These are phyloP conservation scores for Balamuthia mandrillaris DNA, from an alignment of 208 protist genomes.

Conservation along the genomic window DNA sequence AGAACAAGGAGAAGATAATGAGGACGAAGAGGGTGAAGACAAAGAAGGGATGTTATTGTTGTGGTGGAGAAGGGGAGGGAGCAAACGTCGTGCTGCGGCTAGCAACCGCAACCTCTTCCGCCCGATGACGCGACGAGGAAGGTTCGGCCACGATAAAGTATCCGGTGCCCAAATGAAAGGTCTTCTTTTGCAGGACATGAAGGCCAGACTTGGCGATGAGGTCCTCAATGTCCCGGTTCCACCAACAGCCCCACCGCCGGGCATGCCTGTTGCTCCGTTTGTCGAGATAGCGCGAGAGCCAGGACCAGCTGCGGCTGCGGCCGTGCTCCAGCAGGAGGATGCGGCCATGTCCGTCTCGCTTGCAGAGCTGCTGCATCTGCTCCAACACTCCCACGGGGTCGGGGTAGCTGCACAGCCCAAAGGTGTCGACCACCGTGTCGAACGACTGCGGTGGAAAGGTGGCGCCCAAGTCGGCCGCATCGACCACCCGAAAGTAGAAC, in stretches of 20 bases:
- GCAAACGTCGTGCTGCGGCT: too few relatives aligned
- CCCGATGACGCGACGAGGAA: neutral
- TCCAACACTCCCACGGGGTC: neutral
- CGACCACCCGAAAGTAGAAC: too few relatives aligned
- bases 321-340: constrained; percentile 23
- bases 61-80: too few relatives aligned
- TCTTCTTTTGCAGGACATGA: neutral
- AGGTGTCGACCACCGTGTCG: constrained; percentile 4
- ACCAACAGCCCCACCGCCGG: constrained; percentile 14
- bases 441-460: too few relatives aligned
- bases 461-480: too few relatives aligned
- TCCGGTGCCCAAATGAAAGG: neutral
- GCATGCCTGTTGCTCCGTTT: neutral
- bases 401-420: constrained; percentile 24
- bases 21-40: too few relatives aligned
- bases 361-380: constrained; percentile 1
- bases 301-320: neutral
- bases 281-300: neutral
- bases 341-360: neutral
- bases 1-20: too few relatives aligned
- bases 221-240: neutral
- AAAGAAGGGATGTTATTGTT: too few relatives aligned
- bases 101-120: too few relatives aligned
- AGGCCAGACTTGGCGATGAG: neutral
- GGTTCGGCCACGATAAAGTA: neutral